phyloP scores from a whole-genome alignment of 441 rosid species.

The Euphorbia celastroides region DNA sequence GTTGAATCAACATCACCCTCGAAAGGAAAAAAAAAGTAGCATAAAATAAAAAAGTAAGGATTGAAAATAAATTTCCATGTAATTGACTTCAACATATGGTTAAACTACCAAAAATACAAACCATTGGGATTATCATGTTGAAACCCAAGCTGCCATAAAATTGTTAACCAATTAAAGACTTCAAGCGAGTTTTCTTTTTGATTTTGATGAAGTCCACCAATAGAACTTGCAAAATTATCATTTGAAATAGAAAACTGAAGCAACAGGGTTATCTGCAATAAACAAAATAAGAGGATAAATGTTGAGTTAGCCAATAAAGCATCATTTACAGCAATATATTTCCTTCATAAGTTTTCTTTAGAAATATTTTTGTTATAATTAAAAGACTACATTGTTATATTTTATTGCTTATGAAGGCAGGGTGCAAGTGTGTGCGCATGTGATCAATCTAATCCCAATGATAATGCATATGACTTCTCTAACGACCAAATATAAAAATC shows the following conservation, averaged over 20 bases:
- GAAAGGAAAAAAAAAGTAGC: neutral
- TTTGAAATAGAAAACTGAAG: constrained; percentile 53
- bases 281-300: constrained; percentile 13
- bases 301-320: neutral
- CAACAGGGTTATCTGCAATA: constrained; percentile 63
- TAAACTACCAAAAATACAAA: constrained; percentile 25
- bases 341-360: neutral
- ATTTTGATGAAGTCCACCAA: constrained; percentile 27
- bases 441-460: too few species aligned
- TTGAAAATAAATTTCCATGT: neutral
- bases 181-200: constrained; percentile 34
- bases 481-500: too few species aligned
- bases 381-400: too few species aligned
- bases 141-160: constrained; percentile 89
- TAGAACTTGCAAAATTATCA: constrained; percentile 42
- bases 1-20: constrained; percentile 6
- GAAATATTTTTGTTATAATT: neutral
- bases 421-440: too few species aligned
- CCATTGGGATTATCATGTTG: constrained; percentile 92
- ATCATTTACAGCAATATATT: neutral
- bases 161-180: constrained; percentile 70
- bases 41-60: neutral
- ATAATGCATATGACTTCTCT: too few species aligned
- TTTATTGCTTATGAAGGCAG: too few species aligned
- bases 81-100: constrained; percentile 7